A percentile compares a stretch with the other conserved stretches of the same genome.
phyloP scores from a whole-genome alignment of 768 basidiomycete genomes.

The Boletus reticulatus region DNA sequence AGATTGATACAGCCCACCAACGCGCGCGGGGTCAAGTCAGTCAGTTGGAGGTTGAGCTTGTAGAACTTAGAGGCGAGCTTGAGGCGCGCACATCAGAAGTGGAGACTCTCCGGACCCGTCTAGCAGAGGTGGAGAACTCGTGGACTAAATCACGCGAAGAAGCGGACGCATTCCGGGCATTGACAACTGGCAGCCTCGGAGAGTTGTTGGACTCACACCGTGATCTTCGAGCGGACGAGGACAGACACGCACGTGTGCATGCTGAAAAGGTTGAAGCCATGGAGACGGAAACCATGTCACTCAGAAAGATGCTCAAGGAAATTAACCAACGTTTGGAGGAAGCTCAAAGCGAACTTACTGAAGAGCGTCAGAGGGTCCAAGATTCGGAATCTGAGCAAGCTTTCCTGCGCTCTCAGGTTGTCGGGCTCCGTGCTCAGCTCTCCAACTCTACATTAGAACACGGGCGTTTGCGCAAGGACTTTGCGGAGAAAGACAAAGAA shows the following conservation, averaged over 20 bases:
- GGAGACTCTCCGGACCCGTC: constrained; percentile 60
- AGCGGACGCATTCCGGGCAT: constrained; percentile 83
- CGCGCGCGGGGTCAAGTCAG: constrained; percentile 67
- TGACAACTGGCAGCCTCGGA: constrained; percentile 84
- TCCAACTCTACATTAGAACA: constrained; percentile 65
- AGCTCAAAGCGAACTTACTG: constrained; percentile 56
- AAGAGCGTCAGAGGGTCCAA: constrained; percentile 63
- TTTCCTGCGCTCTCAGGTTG: constrained; percentile 67
- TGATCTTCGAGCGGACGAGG: constrained; percentile 82
- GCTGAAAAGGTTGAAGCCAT: constrained; percentile 80
- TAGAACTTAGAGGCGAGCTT: constrained; percentile 77
- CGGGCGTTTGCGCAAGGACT: constrained; percentile 67
- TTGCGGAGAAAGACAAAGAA: constrained; percentile 62
- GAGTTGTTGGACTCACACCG: constrained; percentile 87
- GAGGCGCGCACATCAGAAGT: constrained; percentile 73
- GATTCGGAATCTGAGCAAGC: constrained; percentile 66
- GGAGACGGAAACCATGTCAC: constrained; percentile 70
- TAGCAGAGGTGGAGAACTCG: constrained; percentile 82
- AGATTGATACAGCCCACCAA: constrained; percentile 73
- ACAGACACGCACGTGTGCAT: constrained; percentile 69
- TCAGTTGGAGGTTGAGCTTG: constrained; percentile 72
- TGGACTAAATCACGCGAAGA: constrained; percentile 93
- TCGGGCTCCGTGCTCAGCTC: constrained; percentile 71
- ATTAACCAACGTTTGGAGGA: constrained; percentile 70
- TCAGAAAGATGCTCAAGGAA: constrained; percentile 81